Percentiles rank a stretch among this genome's conserved stretches.
Conservation (phyloP, 441 rosid species). For the Theobroma grandiflorum region DNA sequence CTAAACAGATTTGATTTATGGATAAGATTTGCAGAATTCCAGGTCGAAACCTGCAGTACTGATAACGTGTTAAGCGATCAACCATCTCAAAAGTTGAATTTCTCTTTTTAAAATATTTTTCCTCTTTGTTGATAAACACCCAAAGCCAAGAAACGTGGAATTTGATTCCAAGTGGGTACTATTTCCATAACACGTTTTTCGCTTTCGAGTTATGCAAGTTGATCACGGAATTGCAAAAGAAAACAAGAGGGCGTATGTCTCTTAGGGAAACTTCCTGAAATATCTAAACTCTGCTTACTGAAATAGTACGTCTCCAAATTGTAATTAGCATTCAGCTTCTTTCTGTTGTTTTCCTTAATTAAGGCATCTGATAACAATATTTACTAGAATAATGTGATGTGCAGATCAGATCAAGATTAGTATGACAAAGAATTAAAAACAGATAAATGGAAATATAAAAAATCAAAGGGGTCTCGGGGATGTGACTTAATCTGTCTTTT, state of each 20-base stretch:
- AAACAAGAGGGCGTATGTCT: background rate
- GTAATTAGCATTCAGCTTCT: background rate
- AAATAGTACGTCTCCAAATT: background rate
- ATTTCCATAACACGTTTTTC: background rate
- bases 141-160: slow-evolving; percentile 5
- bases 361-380: background rate
- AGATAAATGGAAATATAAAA: background rate
- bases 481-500: background rate
- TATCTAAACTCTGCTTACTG: background rate
- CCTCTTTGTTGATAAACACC: background rate
- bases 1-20: too few species aligned
- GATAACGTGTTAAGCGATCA: too few species aligned
- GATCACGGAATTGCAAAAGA: background rate
- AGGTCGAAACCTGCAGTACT: background rate
- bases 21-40: too few species aligned
- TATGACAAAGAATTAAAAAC: background rate
- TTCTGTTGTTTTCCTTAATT: background rate
- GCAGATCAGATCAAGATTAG: background rate
- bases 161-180: background rate
- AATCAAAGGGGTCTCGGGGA: background rate
- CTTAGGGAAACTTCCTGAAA: slow-evolving; percentile 3
- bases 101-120: background rate
- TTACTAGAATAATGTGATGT: background rate
- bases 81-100: background rate
- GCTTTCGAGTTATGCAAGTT: background rate